A percentile compares a stretch with the other conserved stretches of the same genome.
phyloP scores from a whole-genome alignment of 257 asterid genomes.

The Voacanga thouarsii region DNA sequence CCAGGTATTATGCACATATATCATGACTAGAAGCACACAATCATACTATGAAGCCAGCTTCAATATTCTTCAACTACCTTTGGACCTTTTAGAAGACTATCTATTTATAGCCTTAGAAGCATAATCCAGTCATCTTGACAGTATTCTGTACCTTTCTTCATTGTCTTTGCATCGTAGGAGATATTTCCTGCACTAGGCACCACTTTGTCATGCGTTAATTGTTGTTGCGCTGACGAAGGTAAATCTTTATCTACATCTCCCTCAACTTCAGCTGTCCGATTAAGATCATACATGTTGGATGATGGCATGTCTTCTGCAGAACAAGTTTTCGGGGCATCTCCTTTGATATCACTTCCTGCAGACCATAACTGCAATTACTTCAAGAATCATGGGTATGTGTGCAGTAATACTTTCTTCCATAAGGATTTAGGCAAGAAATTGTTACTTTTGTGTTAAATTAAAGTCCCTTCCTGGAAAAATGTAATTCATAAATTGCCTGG shows the following conservation, averaged over 20 bases:
- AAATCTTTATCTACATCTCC: constrained; percentile 12
- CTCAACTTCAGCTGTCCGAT: constrained; percentile 16
- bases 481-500: neutral
- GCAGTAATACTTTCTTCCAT: neutral
- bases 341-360: constrained; percentile 35
- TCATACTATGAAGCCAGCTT: neutral
- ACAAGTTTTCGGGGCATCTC: constrained; percentile 17
- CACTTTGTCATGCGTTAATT: neutral
- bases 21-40: neutral
- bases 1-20: neutral
- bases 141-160: constrained; percentile 10
- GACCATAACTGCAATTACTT: constrained; percentile 19
- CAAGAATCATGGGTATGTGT: neutral
- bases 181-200: neutral
- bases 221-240: constrained; percentile 2
- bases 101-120: neutral
- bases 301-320: constrained; percentile 17
- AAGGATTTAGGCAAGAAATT: neutral
- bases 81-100: neutral
- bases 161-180: neutral
- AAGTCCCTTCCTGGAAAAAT: neutral
- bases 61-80: neutral
- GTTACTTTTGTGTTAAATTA: neutral
- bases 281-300: constrained; percentile 28
- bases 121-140: neutral